These are phyloP conservation scores for Durusdinium trenchii DNA, from an alignment of 73 alveolate genomes.

Conservation along the genomic window DNA sequence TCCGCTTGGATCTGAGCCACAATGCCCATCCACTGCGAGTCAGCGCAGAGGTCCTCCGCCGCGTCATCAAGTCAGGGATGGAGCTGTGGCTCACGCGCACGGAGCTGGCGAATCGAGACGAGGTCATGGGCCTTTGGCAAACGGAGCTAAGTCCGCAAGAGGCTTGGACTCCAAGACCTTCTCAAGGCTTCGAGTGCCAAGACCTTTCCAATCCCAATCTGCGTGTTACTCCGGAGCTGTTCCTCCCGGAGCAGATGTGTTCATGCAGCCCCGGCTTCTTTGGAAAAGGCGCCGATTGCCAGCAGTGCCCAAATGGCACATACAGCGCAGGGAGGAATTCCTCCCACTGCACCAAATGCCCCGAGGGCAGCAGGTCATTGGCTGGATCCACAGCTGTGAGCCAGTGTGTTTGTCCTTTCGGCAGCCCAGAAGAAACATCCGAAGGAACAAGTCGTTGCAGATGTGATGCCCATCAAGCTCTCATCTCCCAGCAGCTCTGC, in stretches of 20 bases:
- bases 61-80: too few relatives aligned
- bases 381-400: not conserved
- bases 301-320: not conserved
- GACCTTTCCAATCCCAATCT: not conserved
- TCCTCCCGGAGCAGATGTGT: conserved; percentile 26
- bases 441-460: not conserved
- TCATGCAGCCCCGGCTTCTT: not conserved
- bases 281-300: not conserved
- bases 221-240: conserved; percentile 14
- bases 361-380: not conserved
- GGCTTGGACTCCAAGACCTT: too few relatives aligned
- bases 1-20: too few relatives aligned
- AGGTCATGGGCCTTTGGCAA: too few relatives aligned
- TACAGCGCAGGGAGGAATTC: not conserved
- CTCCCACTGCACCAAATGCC: not conserved
- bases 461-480: not conserved
- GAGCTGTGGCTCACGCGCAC: too few relatives aligned
- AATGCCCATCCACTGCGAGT: too few relatives aligned
- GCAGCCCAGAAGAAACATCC: not conserved
- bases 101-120: too few relatives aligned
- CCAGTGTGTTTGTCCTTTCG: not conserved
- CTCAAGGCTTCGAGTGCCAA: not conserved
- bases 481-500: not conserved
- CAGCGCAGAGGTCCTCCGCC: too few relatives aligned
- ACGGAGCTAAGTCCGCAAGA: too few relatives aligned